These are phyloP conservation scores for Plenodomus biglobosus DNA, from an alignment of 2,329 filamentous ascomycete species.

Conservation along the genomic window DNA sequence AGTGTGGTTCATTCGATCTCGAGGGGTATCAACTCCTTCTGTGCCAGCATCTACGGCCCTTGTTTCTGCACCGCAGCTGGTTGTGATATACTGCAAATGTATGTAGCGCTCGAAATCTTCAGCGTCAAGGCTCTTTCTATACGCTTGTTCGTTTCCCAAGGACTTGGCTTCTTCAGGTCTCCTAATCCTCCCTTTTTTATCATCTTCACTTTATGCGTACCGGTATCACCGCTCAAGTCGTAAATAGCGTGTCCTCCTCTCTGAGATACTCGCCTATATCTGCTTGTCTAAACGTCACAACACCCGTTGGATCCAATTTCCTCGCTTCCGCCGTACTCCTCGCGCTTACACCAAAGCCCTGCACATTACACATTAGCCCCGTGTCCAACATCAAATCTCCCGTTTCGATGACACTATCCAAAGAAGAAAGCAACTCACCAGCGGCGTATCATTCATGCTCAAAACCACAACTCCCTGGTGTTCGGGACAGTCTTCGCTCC, in stretches of 20 bases:
- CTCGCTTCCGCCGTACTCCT: slow-evolving; percentile 80
- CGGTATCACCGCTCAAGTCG: slow-evolving; percentile 49
- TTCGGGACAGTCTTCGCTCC: slow-evolving; percentile 89
- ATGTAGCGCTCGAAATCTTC: too few relatives aligned
- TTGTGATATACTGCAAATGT: too few relatives aligned
- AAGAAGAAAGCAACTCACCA: slow-evolving; percentile 48
- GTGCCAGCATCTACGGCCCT: too few relatives aligned
- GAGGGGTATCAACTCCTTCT: too few relatives aligned
- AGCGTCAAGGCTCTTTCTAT: too few relatives aligned
- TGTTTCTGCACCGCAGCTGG: too few relatives aligned
- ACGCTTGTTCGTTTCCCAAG: not conserved
- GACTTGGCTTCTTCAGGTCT: not conserved
- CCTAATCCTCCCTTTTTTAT: not conserved
- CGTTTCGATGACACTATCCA: not conserved
- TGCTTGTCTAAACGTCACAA: slow-evolving; percentile 86
- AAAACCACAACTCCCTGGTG: slow-evolving; percentile 89
- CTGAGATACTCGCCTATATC: slow-evolving; percentile 94
- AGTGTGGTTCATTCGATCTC: too few relatives aligned
- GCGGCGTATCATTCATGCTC: slow-evolving; percentile 85
- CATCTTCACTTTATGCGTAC: not conserved
- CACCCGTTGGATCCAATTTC: slow-evolving; percentile 83
- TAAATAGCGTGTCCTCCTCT: slow-evolving; percentile 70
- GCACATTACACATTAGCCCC: slow-evolving; percentile 23
- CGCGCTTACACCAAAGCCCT: slow-evolving; percentile 92
- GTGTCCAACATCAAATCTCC: not conserved